These are phyloP conservation scores for Penicillium paradoxum DNA, from an alignment of 495 filamentous ascomycete genomes.

Conservation along the genomic window DNA sequence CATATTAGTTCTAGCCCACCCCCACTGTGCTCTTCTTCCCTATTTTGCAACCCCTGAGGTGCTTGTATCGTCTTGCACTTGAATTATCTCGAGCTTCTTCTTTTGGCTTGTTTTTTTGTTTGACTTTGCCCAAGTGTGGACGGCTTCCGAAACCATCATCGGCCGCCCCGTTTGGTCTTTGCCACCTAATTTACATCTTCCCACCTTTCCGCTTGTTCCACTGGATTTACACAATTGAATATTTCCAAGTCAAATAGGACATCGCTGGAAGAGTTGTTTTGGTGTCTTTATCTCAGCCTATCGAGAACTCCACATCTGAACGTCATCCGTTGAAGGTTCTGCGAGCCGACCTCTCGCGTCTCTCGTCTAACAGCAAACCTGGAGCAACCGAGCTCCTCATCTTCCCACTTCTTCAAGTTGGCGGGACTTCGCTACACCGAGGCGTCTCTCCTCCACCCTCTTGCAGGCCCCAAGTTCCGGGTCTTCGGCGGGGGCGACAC, in stretches of 20 bases:
- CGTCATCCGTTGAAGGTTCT: slow-evolving; percentile 6
- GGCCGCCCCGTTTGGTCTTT: slow-evolving; percentile 1
- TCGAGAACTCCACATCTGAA: neutral
- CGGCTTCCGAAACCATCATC: neutral
- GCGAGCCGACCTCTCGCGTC: slow-evolving; percentile 12
- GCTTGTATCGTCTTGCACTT: neutral
- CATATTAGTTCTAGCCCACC: neutral
- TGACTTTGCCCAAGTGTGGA: neutral
- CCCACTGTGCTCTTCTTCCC: slow-evolving; percentile 3
- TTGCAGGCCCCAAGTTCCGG: slow-evolving; percentile 85
- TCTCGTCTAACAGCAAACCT: slow-evolving; percentile 20
- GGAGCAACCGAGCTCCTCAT: slow-evolving; percentile 36
- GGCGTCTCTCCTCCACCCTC: slow-evolving; percentile 84
- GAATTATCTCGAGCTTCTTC: neutral
- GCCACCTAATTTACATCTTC: slow-evolving; percentile 1
- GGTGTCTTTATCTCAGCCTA: neutral
- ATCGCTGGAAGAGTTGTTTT: neutral
- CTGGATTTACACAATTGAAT: too few relatives aligned
- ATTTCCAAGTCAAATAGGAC: too few relatives aligned
- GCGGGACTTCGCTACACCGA: slow-evolving; percentile 75
- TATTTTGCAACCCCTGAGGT: neutral
- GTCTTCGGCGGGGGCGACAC: slow-evolving; percentile 93
- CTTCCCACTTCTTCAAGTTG: slow-evolving; percentile 79
- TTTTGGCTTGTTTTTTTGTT: neutral
- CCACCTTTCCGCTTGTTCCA: neutral